Conservation (phyloP, 257 asterid species). For the Fraxinus quadrangulata region DNA sequence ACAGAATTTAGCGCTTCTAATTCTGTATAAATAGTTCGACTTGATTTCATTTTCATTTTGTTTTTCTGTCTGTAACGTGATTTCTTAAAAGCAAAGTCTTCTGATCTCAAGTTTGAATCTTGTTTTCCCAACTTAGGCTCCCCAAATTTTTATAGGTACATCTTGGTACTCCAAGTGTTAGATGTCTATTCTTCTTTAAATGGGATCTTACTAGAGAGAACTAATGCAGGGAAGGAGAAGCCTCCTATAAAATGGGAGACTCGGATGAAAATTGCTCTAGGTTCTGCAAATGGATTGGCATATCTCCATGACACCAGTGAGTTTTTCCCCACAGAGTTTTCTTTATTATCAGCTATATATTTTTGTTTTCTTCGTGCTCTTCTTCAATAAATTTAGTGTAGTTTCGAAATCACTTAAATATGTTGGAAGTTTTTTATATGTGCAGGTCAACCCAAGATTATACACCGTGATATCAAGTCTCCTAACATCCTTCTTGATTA, state of each 20-base stretch:
- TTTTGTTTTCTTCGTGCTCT: background rate
- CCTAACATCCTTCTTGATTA: conserved; percentile 80
- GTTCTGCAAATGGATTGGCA: conserved; percentile 83
- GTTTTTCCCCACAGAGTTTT: conserved; percentile 35
- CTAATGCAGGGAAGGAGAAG: conserved; percentile 57
- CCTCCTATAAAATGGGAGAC: conserved; percentile 69
- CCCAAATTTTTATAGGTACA: conserved; percentile 9
- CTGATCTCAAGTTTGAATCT: background rate
- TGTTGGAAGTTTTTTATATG: conserved; percentile 22
- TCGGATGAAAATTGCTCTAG: conserved; percentile 77
- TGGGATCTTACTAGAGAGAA: conserved; percentile 23
- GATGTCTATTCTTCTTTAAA: conserved; percentile 19
- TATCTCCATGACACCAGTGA: conserved; percentile 87
- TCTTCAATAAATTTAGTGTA: conserved; percentile 9
- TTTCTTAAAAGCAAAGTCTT: background rate
- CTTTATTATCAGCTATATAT: conserved; percentile 18
- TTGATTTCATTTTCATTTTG: conserved; percentile 9
- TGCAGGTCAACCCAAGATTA: conserved; percentile 86
- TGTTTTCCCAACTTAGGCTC: conserved; percentile 18
- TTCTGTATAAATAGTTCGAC: background rate
- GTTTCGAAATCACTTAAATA: conserved; percentile 5
- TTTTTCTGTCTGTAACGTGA: background rate
- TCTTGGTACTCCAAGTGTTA: conserved; percentile 19
- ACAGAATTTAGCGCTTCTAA: background rate
- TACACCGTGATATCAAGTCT: conserved; percentile 90